Conservation (phyloP, 305 asterid genomes). For the Fraxinus ornus region DNA sequence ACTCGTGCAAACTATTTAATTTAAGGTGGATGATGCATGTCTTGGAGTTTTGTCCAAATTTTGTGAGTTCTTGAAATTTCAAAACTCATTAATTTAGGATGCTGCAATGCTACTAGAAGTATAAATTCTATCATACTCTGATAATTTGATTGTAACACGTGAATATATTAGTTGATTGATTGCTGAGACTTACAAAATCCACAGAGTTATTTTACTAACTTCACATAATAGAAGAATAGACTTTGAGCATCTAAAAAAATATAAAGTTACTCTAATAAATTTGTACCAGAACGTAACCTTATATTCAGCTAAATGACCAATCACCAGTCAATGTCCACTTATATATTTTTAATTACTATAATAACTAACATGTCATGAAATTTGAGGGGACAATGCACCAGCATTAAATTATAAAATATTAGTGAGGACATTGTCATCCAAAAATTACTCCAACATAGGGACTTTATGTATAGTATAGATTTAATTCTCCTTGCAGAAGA, state of each 20-base stretch:
- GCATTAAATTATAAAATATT: background rate
- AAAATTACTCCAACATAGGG: background rate
- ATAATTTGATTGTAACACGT: background rate
- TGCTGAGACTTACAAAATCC: background rate
- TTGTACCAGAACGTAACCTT: background rate
- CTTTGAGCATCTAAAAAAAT: background rate
- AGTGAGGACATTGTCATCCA: background rate
- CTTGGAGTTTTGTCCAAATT: background rate
- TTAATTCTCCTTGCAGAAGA: background rate
- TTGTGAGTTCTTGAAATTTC: background rate
- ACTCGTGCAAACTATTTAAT: constrained; percentile 45
- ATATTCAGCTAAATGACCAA: background rate
- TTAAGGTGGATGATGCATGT: background rate
- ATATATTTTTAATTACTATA: background rate
- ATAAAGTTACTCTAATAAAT: background rate
- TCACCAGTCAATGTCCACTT: background rate
- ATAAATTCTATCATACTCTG: background rate
- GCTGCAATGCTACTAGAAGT: background rate
- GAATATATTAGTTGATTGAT: background rate
- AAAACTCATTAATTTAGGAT: background rate
- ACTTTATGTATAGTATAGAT: background rate
- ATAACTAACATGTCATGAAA: background rate
- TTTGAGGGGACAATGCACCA: background rate
- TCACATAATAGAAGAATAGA: background rate
- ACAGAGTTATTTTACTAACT: background rate